phyloP scores from a whole-genome alignment of 2,329 filamentous ascomycete genomes.

The Rhinocladiella mackenziei region DNA sequence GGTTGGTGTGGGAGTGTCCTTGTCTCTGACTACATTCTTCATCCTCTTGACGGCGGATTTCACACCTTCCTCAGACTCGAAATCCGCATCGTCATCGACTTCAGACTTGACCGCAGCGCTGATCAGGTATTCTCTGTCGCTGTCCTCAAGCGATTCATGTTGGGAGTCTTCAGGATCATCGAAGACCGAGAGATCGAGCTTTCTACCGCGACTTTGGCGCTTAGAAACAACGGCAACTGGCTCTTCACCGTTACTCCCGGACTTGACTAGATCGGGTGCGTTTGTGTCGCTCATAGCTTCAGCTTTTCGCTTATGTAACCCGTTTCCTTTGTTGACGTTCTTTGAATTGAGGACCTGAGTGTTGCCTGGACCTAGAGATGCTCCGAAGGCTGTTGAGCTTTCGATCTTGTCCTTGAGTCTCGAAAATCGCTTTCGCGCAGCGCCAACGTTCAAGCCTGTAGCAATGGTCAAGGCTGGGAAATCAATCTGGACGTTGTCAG shows the following conservation, averaged over 20 bases:
- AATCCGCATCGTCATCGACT: not conserved
- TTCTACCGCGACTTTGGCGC: conserved; percentile 12
- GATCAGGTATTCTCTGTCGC: conserved; percentile 6
- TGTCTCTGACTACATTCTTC: too few relatives aligned
- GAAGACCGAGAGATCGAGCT: conserved; percentile 3
- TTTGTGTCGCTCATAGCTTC: not conserved
- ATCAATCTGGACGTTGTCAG: conserved; percentile 35
- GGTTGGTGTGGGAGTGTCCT: too few relatives aligned
- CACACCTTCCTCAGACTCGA: too few relatives aligned
- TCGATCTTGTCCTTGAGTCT: conserved; percentile 34
- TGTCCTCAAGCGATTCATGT: not conserved
- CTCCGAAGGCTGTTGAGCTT: not conserved
- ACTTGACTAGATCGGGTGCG: not conserved
- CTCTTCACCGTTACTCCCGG: conserved; percentile 3
- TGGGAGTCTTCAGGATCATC: not conserved
- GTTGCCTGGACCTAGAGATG: not conserved
- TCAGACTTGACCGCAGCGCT: conserved; percentile 9
- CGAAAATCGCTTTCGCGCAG: conserved; percentile 40
- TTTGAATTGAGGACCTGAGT: not conserved
- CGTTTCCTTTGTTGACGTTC: conserved; percentile 4
- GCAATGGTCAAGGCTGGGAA: conserved; percentile 37
- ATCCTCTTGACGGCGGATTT: too few relatives aligned
- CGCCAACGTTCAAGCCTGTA: conserved; percentile 36
- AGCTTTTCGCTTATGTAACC: conserved; percentile 5
- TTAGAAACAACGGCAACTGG: not conserved